Percentiles rank a stretch among this genome's conserved stretches.
phyloP scores from a whole-genome alignment of 768 basidiomycete species.

The Pleurotus cornucopiae region DNA sequence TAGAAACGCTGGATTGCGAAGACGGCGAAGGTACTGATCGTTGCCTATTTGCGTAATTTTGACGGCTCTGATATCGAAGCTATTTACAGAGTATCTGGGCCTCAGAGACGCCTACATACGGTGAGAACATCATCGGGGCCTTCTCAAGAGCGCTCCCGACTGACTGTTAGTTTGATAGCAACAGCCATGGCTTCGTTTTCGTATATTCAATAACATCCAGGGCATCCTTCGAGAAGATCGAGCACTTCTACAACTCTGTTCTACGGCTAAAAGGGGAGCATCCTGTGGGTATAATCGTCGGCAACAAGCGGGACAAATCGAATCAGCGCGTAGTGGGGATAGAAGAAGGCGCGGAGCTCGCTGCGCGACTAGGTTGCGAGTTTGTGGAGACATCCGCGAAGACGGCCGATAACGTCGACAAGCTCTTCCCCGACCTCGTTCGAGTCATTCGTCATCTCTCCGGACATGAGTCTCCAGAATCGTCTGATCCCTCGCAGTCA shows the following conservation, averaged over 20 bases:
- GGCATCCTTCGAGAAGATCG: conserved; percentile 20
- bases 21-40: conserved; percentile 2
- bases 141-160: neutral
- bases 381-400: conserved; percentile 27
- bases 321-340: conserved; percentile 17
- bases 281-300: conserved; percentile 19
- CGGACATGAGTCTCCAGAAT: neutral
- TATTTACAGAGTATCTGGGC: conserved; percentile 4
- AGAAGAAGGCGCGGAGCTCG: conserved; percentile 21
- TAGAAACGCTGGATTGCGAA: conserved; percentile 8
- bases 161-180: neutral
- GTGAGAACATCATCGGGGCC: neutral
- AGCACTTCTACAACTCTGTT: conserved; percentile 19
- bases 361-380: conserved; percentile 19
- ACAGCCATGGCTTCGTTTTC: conserved; percentile 7
- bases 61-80: neutral
- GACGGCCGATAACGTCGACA: conserved; percentile 20
- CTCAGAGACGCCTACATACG: conserved; percentile 8
- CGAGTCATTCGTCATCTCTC: conserved; percentile 6
- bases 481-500: neutral
- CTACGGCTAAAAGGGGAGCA: conserved; percentile 15
- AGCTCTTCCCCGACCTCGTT: conserved; percentile 1
- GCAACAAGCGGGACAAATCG: conserved; percentile 22
- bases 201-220: conserved; percentile 12
- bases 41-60: neutral